Percentiles rank a stretch among this genome's conserved stretches.
phyloP scores from a whole-genome alignment of 2,329 filamentous ascomycete genomes.

The Lecanicillium sp. region DNA sequence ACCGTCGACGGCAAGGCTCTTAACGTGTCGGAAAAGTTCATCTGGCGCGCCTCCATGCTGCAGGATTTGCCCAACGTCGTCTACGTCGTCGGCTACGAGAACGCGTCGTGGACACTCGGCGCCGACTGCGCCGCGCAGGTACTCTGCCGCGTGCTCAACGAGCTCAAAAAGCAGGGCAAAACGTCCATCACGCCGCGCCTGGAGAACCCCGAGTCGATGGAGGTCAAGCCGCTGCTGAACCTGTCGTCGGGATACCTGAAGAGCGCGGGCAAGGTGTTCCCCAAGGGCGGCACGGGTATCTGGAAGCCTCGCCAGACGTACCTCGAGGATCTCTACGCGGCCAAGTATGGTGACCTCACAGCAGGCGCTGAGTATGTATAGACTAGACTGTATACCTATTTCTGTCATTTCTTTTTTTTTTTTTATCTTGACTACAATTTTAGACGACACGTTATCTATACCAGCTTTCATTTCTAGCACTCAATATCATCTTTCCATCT shows the following conservation, averaged over 20 bases:
- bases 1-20: slow-evolving; percentile 44
- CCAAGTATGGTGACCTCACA: slow-evolving; percentile 3
- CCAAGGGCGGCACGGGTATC: slow-evolving; percentile 6
- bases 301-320: slow-evolving; percentile 4
- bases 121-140: slow-evolving; percentile 48
- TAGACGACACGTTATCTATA: slow-evolving; percentile 7
- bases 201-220: not conserved
- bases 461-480: slow-evolving; percentile 6
- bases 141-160: slow-evolving; percentile 42
- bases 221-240: not conserved
- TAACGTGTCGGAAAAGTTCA: slow-evolving; percentile 38
- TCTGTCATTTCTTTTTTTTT: not conserved
- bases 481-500: no score
- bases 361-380: slow-evolving; percentile 7
- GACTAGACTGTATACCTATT: slow-evolving; percentile 1
- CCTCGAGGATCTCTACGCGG: slow-evolving; percentile 5
- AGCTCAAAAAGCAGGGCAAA: slow-evolving; percentile 40
- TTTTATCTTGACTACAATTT: not conserved
- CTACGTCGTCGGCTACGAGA: slow-evolving; percentile 54
- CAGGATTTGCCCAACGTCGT: slow-evolving; percentile 56
- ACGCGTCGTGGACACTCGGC: slow-evolving; percentile 57
- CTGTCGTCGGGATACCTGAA: slow-evolving; percentile 7
- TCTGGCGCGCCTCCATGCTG: slow-evolving; percentile 57
- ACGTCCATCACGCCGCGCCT: slow-evolving; percentile 15
- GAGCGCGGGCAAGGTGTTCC: not conserved